These are phyloP conservation scores for Podaxis pistillaris DNA, from an alignment of 768 basidiomycete genomes.

Conservation along the genomic window DNA sequence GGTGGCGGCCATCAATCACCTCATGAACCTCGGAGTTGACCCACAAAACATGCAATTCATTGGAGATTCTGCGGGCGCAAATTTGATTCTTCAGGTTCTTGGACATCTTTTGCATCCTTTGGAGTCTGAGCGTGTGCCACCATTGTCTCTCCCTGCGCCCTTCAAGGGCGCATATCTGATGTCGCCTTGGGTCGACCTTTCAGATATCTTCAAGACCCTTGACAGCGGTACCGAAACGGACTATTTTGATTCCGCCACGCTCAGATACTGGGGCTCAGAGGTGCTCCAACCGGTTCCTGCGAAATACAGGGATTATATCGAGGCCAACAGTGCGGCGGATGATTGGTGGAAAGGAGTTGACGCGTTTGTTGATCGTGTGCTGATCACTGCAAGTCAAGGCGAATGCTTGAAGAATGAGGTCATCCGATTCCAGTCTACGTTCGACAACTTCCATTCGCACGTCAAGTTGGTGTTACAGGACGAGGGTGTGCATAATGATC, in stretches of 20 bases:
- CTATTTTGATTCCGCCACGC: slow-evolving; percentile 16
- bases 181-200: slow-evolving; percentile 32
- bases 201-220: slow-evolving; percentile 21
- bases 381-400: slow-evolving; percentile 33
- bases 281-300: slow-evolving; percentile 22
- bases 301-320: slow-evolving; percentile 26
- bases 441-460: slow-evolving; percentile 21
- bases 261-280: slow-evolving; percentile 15
- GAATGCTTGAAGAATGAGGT: slow-evolving; percentile 36
- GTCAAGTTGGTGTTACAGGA: slow-evolving; percentile 25
- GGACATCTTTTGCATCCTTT: slow-evolving; percentile 32
- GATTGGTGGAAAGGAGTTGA: slow-evolving; percentile 33
- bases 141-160: slow-evolving; percentile 19
- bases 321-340: slow-evolving; percentile 29
- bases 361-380: slow-evolving; percentile 29
- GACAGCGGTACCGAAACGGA: slow-evolving; percentile 24
- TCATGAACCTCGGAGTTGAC: slow-evolving; percentile 27
- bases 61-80: slow-evolving; percentile 37
- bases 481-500: slow-evolving; percentile 16
- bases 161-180: slow-evolving; percentile 28
- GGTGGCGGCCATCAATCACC: slow-evolving; percentile 25
- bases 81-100: slow-evolving; percentile 28
- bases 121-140: slow-evolving; percentile 18
- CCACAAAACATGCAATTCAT: slow-evolving; percentile 31
- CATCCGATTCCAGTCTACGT: slow-evolving; percentile 21